phyloP scores from a whole-genome alignment of 345 rosid species.

The Acer saccharum region DNA sequence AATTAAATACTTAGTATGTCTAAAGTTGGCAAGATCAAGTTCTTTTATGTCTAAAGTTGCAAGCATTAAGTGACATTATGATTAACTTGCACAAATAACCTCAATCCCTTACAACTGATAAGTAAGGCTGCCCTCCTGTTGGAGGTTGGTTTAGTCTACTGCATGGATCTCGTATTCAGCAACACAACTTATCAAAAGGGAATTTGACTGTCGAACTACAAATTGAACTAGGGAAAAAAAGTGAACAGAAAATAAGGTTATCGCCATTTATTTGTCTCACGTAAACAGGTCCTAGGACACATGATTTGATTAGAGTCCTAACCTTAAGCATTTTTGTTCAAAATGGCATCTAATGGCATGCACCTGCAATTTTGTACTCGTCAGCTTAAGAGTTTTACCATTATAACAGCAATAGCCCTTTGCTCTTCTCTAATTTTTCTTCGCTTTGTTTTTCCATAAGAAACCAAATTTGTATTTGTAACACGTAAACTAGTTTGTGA shows the following conservation, averaged over 20 bases:
- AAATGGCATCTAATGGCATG: not conserved
- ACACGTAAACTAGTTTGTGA: not conserved
- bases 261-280: not conserved
- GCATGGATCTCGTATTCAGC: not conserved
- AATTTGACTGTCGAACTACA: not conserved
- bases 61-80: not conserved
- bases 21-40: slow-evolving; percentile 4
- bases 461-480: not conserved
- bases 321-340: not conserved
- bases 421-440: not conserved
- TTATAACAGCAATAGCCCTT: not conserved
- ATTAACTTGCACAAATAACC: not conserved
- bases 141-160: not conserved
- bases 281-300: not conserved
- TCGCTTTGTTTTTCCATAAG: not conserved
- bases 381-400: not conserved
- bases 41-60: not conserved
- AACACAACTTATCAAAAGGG: not conserved
- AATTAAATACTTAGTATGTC: not conserved
- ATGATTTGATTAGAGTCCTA: not conserved
- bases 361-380: not conserved
- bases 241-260: not conserved
- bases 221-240: too few relatives aligned
- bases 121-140: not conserved
- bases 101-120: not conserved